phyloP scores from a whole-genome alignment of 345 rosid species.

The Dipteronia dyeriana region DNA sequence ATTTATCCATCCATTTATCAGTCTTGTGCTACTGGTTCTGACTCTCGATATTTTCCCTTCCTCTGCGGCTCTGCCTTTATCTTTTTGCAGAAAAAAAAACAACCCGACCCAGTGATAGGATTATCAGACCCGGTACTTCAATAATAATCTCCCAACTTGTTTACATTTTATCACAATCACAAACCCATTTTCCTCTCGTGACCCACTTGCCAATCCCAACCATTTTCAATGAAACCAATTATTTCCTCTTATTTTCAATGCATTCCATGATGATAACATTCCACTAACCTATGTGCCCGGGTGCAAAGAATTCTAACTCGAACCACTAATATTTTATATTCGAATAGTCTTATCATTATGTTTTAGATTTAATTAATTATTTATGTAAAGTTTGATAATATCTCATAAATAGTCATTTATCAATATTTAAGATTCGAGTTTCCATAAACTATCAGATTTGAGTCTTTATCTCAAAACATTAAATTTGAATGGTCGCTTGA shows the following conservation, averaged over 20 bases:
- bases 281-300: too few relatives aligned
- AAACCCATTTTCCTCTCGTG: neutral
- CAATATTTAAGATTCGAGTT: too few relatives aligned
- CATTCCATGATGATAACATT: neutral
- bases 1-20: slow-evolving; percentile 11
- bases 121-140: neutral
- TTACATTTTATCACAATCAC: neutral
- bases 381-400: too few relatives aligned
- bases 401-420: too few relatives aligned
- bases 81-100: neutral
- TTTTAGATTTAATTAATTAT: too few relatives aligned
- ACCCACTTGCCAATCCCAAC: neutral
- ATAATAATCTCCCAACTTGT: neutral
- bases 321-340: too few relatives aligned
- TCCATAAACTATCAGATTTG: too few relatives aligned
- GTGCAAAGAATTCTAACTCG: too few relatives aligned
- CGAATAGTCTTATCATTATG: too few relatives aligned
- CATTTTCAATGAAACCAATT: neutral
- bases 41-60: slow-evolving; percentile 17
- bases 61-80: neutral
- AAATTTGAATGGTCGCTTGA: too few relatives aligned
- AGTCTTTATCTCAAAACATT: rapidly evolving
- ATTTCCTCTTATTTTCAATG: neutral
- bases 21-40: neutral
- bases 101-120: neutral